These are phyloP conservation scores for Rhizophora apiculata DNA, from an alignment of 345 rosid genomes.

Conservation along the genomic window DNA sequence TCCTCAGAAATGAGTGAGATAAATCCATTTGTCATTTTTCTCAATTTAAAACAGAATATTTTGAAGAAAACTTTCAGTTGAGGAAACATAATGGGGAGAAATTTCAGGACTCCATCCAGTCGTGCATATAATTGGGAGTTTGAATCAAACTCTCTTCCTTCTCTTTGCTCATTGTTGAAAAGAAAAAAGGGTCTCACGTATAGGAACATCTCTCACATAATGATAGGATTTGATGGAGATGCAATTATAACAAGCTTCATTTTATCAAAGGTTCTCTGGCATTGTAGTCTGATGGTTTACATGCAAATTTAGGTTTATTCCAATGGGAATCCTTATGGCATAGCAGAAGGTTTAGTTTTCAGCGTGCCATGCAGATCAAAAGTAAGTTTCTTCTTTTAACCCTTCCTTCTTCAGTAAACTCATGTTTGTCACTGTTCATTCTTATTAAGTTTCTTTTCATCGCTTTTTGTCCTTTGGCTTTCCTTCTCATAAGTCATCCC, in stretches of 20 bases:
- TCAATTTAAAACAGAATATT: background rate
- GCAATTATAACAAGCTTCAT: too few relatives aligned
- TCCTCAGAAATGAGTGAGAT: background rate
- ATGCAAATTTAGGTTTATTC: slow-evolving; percentile 64
- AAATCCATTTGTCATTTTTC: background rate
- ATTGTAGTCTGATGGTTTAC: slow-evolving; percentile 6
- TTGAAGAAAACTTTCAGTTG: background rate
- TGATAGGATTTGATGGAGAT: too few relatives aligned
- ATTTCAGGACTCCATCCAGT: background rate
- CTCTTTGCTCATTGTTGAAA: background rate
- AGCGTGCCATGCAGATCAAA: slow-evolving; percentile 99
- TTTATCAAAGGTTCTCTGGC: background rate
- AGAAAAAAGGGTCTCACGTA: too few relatives aligned
- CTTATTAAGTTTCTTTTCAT: background rate
- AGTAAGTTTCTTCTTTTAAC: slow-evolving; percentile 33
- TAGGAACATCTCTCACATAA: too few relatives aligned
- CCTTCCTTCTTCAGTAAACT: background rate
- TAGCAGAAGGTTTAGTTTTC: slow-evolving; percentile 80
- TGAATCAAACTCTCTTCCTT: background rate
- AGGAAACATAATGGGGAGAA: background rate
- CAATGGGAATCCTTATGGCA: slow-evolving; percentile 82
- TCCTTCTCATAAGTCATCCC: background rate
- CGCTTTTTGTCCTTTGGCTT: background rate
- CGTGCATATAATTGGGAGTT: background rate
- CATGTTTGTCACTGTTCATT: background rate